Evolutionary conservation across 1,284 basidiomycete species (phyloP), one percentile per base, ranked within the genome.

Genomic region (Paramarasmius palmivorus): DNA sequence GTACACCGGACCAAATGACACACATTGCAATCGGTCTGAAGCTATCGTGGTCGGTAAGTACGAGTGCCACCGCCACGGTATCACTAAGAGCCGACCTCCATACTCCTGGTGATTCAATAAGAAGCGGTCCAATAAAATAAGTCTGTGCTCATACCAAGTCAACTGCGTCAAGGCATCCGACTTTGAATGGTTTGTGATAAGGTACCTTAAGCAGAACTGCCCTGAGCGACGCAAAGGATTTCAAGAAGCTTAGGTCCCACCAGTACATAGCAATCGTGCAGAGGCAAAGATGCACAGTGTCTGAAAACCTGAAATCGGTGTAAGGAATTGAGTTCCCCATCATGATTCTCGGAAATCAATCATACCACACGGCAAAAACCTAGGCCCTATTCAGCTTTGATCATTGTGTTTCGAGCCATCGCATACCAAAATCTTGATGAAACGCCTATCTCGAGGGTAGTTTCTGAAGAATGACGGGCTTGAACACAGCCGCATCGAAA

Each of bases 11-110:
- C 17, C 25, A n/a, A 29, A 14, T 14, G 14, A 54, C 68, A 53
- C 56, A 73, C 72, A 56, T 76, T 76, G 52, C 71, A 74, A 58
- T 76, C 74, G 17, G 72, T 75, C 65, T 75, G 74, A 22, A 74
- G 58, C 74, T 75, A 38, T 23, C 29, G 1, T n/a, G 14, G 25
- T 41, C 39, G 15, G 55, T 22, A 20, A 51, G 22, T 8, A 26
- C 20, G 25, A 44, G 34, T 17, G 19, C 23, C 45, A 36, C 35
- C 34, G 17, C 37, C 49, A 17, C 12, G 14, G 45, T 25, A 45
- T n/a, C 17, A 35, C 37, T 37, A 19, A 9, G 47, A 17, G 14
- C 49, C 36, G 22, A 53, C 73, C 56, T 73, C 72, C 69, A 74
- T 70, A 45, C 71, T 73, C 74, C 74, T 76, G 53, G 3, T 52